Base-by-base conservation (phyloP, 1,139 yeast genomes). In the Diutina sp. region DNA sequence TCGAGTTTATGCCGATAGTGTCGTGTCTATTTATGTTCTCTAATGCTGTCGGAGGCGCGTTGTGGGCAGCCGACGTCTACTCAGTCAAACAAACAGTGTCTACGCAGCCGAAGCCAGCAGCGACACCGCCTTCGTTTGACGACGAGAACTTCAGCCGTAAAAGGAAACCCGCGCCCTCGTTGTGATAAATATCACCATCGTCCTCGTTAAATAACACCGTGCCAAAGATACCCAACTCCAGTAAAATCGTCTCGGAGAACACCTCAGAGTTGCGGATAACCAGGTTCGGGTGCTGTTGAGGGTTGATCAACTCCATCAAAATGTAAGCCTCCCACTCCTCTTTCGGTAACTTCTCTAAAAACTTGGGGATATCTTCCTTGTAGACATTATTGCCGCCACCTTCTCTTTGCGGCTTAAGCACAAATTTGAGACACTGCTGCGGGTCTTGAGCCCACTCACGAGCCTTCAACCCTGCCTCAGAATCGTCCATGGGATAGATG, bases 61-160 rank as follows among this genome's bases (percentile, higher is more conserved):
- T 32, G 28, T 50, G 53, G 53, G 53, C 25, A 4, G 28, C 32
- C 14, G 12, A 32, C 12, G 18, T 12, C 21, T 47, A 47, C 35
- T 16, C 51, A 11, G 32, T 38, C 56, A 81, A 69, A 61, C 79
- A 78, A 30, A 80, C 67, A 64, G 91, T 87, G 69, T 93, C 99
- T 56, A 93, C 90, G 69, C 97, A 90, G 11, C 98, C 99, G 71
- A 88, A 93, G 0, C 99, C 99, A 14, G 99, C 98, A 38, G 98
- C 98, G 44, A 93, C 97, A 46, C 99, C 99, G 55, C 99, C 99
- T 73, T 93, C 99, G 69, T 93, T 84, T 57, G 96, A 87, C 2
- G 86, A 75, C 62, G 89, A 85, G 58, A 90, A 82, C 69, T 93
- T 93, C 2, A 97, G 89, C 70, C 99, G 82, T 63, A 93, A 73